These are phyloP conservation scores for Conoideocrella luteorostrata DNA, from an alignment of 2,329 filamentous ascomycete species.

Conservation along the genomic window DNA sequence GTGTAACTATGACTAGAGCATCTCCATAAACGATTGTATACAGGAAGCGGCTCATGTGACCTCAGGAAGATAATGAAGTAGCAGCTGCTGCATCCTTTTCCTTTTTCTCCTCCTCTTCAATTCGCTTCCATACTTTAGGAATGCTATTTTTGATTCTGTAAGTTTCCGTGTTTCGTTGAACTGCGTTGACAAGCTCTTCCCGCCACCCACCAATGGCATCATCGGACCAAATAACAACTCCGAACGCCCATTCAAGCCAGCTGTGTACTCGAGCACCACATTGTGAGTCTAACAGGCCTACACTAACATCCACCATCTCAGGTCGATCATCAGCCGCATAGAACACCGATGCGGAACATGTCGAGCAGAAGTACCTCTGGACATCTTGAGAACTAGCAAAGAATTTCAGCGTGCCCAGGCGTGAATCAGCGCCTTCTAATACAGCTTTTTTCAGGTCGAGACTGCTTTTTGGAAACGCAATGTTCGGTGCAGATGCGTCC, in stretches of 20 bases:
- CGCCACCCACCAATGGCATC: slow-evolving; percentile 15
- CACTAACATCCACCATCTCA: slow-evolving; percentile 34
- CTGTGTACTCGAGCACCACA: slow-evolving; percentile 41
- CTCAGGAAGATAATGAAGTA: too few species aligned
- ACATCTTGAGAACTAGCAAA: slow-evolving; percentile 38
- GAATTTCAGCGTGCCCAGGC: slow-evolving; percentile 35
- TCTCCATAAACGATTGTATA: too few species aligned
- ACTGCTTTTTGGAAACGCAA: too few species aligned
- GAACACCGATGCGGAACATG: slow-evolving; percentile 41
- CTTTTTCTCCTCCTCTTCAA: neutral
- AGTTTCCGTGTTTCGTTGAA: slow-evolving; percentile 14
- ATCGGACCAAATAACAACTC: slow-evolving; percentile 10
- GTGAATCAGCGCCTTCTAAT: slow-evolving; percentile 19
- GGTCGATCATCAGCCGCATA: slow-evolving; percentile 33
- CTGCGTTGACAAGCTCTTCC: slow-evolving; percentile 7
- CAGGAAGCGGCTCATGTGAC: too few species aligned
- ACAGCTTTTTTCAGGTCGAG: slow-evolving; percentile 28
- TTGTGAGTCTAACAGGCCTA: slow-evolving; percentile 36
- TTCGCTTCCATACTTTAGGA: slow-evolving; percentile 11
- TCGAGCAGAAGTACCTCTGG: slow-evolving; percentile 41
- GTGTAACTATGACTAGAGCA: neutral
- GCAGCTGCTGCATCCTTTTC: neutral
- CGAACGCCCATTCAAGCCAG: slow-evolving; percentile 35
- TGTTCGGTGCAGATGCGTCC: too few species aligned
- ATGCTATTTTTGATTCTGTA: slow-evolving; percentile 13